Evolutionary conservation across 306 rosid species (phyloP).

Genomic region (Astragalus glycyphyllos): DNA sequence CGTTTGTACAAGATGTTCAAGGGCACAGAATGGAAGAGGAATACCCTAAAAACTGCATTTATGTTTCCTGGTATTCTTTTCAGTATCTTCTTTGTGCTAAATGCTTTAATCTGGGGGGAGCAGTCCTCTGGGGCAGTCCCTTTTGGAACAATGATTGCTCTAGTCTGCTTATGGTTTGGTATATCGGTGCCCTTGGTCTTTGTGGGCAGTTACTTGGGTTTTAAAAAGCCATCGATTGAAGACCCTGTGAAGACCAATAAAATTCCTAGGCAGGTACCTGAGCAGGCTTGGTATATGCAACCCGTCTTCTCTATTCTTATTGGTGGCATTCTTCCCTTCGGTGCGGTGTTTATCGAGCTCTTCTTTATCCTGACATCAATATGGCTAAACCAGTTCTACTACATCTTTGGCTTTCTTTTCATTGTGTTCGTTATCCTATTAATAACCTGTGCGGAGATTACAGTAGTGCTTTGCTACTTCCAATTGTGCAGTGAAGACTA

Average conservation of each 20-base stretch:
- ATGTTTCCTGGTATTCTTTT: slow-evolving; percentile 99
- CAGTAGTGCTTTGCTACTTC: slow-evolving; percentile 97
- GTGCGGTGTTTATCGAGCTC: slow-evolving; percentile 96
- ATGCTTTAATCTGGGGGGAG: slow-evolving; percentile 97
- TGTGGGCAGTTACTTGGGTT: slow-evolving; percentile 96
- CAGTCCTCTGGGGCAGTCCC: slow-evolving; percentile 98
- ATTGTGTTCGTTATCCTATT: slow-evolving; percentile 88
- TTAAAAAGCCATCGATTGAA: slow-evolving; percentile 90
- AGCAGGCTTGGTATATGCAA: slow-evolving; percentile 99
- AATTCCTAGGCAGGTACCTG: slow-evolving; percentile 96
- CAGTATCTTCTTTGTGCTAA: slow-evolving; percentile 84
- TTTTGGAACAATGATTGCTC: slow-evolving; percentile 98
- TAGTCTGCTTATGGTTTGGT: slow-evolving; percentile 94
- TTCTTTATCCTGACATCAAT: slow-evolving; percentile 98
- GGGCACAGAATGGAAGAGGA: slow-evolving; percentile 99
- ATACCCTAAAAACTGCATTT: slow-evolving; percentile 91
- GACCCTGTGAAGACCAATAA: slow-evolving; percentile 98
- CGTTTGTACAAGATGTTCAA: slow-evolving; percentile 98
- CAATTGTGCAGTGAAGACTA: slow-evolving; percentile 99
- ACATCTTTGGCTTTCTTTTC: slow-evolving; percentile 97
- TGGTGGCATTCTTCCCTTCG: slow-evolving; percentile 99
- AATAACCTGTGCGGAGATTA: slow-evolving; percentile 96
- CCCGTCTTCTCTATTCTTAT: slow-evolving; percentile 93
- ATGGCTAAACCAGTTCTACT: slow-evolving; percentile 99
- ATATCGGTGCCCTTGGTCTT: slow-evolving; percentile 97